A percentile compares a stretch with the other conserved stretches of the same genome.
Conservation (phyloP, 768 basidiomycete species). For the Russula sp. region DNA sequence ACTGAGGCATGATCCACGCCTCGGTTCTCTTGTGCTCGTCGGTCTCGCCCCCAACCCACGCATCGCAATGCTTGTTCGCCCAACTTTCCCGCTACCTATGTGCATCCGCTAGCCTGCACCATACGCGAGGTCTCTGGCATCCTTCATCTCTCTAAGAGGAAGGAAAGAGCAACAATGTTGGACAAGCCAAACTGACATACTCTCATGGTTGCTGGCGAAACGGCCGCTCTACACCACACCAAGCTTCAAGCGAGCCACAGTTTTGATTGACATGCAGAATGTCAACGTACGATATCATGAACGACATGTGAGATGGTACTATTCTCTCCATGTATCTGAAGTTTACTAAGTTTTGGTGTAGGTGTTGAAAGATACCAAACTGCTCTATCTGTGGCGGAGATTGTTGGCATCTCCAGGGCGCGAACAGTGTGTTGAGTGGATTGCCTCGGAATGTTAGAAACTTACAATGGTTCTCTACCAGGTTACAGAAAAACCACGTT, state of each 20-base stretch:
- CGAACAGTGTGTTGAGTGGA: slow-evolving; percentile 54
- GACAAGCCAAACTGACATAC: neutral
- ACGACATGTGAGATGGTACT: neutral
- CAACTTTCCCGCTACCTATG: slow-evolving; percentile 61
- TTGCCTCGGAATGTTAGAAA: neutral
- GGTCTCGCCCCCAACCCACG: too few relatives aligned
- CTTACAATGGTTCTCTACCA: too few relatives aligned
- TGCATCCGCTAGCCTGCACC: too few relatives aligned
- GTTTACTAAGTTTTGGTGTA: slow-evolving; percentile 25
- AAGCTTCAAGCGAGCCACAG: slow-evolving; percentile 24
- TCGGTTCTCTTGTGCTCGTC: too few relatives aligned
- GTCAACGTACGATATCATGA: too few relatives aligned
- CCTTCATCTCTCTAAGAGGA: slow-evolving; percentile 55
- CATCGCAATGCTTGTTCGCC: too few relatives aligned
- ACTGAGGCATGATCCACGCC: too few relatives aligned
- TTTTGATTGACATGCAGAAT: too few relatives aligned
- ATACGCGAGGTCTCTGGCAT: too few relatives aligned
- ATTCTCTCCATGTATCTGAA: neutral
- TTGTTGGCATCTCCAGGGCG: slow-evolving; percentile 84
- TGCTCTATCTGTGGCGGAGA: too few relatives aligned
- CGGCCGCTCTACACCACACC: neutral
- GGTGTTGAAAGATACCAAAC: slow-evolving; percentile 68
- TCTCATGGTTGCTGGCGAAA: neutral
- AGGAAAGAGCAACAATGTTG: slow-evolving; percentile 42
- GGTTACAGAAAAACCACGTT: too few relatives aligned